A percentile compares a stretch with the other conserved stretches of the same genome.
Conservation (phyloP, 2,329 filamentous ascomycete species). For the Aspergillus ustus region DNA sequence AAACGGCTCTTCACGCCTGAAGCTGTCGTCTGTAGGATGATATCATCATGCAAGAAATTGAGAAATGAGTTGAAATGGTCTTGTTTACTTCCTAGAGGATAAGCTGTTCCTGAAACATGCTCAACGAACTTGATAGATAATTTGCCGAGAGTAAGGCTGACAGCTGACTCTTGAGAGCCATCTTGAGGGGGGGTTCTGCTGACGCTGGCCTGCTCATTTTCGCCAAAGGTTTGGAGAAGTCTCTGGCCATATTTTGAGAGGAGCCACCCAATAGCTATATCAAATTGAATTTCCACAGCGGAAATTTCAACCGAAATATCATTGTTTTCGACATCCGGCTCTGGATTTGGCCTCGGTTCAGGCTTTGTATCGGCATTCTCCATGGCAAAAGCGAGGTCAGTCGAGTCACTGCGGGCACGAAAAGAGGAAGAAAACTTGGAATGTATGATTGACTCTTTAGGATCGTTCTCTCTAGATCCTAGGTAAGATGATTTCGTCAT, state of each 20-base stretch:
- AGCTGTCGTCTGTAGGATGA: constrained; percentile 37
- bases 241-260: constrained; percentile 43
- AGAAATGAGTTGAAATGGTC: constrained; percentile 24
- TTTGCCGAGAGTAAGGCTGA: constrained; percentile 34
- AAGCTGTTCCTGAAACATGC: constrained; percentile 36
- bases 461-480: constrained; percentile 22
- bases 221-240: constrained; percentile 28
- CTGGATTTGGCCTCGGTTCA: constrained; percentile 6
- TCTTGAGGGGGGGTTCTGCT: constrained; percentile 14
- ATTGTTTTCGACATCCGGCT: constrained; percentile 9
- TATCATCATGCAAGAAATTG: constrained; percentile 33
- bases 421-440: constrained; percentile 30
- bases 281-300: constrained; percentile 38
- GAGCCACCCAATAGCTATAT: constrained; percentile 49
- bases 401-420: constrained; percentile 25
- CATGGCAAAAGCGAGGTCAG: constrained; percentile 20
- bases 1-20: constrained; percentile 34
- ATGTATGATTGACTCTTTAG: constrained; percentile 28
- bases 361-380: constrained; percentile 19
- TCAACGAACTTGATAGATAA: constrained; percentile 45
- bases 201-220: constrained; percentile 15
- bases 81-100: constrained; percentile 24
- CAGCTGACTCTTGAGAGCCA: constrained; percentile 15
- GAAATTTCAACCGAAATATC: constrained; percentile 39
- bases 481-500: constrained; percentile 17